Evolutionary conservation across 306 rosid genomes (phyloP).

Genomic region (Prunus dulcis): DNA sequence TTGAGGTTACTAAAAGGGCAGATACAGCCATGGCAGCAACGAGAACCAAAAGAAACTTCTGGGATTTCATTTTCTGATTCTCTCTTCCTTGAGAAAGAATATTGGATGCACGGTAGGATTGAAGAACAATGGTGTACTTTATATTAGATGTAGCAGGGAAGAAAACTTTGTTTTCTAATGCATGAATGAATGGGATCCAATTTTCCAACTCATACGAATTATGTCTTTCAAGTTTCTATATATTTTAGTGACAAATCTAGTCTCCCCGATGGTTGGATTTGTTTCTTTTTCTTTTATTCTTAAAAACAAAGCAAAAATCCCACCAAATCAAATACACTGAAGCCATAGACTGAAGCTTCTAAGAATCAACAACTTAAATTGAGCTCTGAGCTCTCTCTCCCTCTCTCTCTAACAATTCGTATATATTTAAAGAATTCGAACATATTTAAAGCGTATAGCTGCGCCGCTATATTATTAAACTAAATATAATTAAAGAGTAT

Average conservation of each 20-base stretch:
- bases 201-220: no score
- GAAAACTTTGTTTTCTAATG: background rate
- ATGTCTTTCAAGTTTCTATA: background rate
- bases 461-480: fast-evolving
- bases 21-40: background rate
- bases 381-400: no score
- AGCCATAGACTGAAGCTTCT: constrained; percentile 40
- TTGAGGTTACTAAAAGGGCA: background rate
- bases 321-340: constrained; percentile 8
- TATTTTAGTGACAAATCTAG: background rate
- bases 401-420: background rate
- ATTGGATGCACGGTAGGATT: background rate
- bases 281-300: background rate
- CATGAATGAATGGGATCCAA: no score
- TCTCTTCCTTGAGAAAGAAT: background rate
- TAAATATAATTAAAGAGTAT: no score
- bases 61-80: background rate
- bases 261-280: background rate
- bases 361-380: no score
- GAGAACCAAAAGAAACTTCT: background rate
- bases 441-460: no score
- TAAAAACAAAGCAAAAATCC: background rate
- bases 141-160: background rate
- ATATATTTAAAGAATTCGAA: no score
- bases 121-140: background rate